Evolutionary conservation across 257 asterid species (phyloP).

Genomic region (Solanum infundibuliforme): DNA sequence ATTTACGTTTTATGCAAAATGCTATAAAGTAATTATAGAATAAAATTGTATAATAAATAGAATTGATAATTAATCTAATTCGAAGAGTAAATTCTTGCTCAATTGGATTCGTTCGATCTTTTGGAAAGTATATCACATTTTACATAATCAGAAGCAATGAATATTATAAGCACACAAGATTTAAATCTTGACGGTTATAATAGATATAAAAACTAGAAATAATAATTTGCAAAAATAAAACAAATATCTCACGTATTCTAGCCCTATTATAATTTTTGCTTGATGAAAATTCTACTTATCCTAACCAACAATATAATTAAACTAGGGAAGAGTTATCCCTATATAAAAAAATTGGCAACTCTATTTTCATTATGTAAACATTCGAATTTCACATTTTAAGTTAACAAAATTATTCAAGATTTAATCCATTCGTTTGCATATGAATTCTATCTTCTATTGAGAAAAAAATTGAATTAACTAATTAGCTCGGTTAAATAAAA

Average conservation of each 20-base stretch:
- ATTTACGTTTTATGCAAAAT: neutral
- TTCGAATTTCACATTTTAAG: neutral
- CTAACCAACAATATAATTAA: too few species aligned
- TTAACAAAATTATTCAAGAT: neutral
- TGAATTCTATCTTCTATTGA: neutral
- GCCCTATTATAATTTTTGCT: too few species aligned
- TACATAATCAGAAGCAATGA: neutral
- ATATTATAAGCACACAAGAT: neutral
- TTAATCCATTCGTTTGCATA: neutral
- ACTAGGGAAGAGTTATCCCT: neutral
- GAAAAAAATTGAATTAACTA: neutral
- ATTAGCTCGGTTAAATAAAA: neutral
- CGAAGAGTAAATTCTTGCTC: neutral
- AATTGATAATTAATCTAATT: neutral
- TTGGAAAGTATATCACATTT: neutral
- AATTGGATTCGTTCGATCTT: neutral
- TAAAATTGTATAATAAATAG: neutral
- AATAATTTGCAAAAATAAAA: neutral
- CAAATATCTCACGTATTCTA: neutral
- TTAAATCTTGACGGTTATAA: neutral
- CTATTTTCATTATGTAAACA: neutral
- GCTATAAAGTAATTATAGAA: neutral
- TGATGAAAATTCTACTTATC: neutral
- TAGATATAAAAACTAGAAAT: fast-evolving
- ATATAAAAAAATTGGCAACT: too few species aligned